These are phyloP conservation scores for Mycena citricolor DNA, from an alignment of 1,284 basidiomycete species.

Conservation along the genomic window DNA sequence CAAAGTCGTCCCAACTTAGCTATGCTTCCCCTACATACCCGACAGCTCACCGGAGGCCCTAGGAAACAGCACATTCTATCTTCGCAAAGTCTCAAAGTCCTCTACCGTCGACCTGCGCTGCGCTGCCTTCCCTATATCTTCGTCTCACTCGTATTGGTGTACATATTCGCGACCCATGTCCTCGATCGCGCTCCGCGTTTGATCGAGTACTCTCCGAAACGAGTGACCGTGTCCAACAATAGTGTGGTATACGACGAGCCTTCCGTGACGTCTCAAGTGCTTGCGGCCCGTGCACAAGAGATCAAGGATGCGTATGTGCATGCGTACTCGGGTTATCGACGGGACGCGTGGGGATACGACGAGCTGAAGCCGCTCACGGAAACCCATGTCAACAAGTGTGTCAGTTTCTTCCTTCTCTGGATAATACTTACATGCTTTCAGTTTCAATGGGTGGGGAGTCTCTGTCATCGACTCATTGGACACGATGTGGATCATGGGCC, in stretches of 20 bases:
- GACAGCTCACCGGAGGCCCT: no score
- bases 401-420: neutral
- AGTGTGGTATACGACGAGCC: no score
- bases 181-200: slow-evolving; percentile 4
- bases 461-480: slow-evolving; percentile 73
- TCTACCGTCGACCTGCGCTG: slow-evolving; percentile 19
- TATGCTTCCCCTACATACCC: no score
- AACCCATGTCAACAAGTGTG: slow-evolving; percentile 18
- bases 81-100: slow-evolving; percentile 11
- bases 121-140: slow-evolving; percentile 19
- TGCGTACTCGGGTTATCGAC: slow-evolving; percentile 19
- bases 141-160: slow-evolving; percentile 9
- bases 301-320: slow-evolving; percentile 18
- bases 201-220: neutral
- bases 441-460: slow-evolving; percentile 55
- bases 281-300: slow-evolving; percentile 11
- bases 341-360: slow-evolving; percentile 19
- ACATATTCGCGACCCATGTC: slow-evolving; percentile 17
- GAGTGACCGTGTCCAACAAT: neutral
- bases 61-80: no score
- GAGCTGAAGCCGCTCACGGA: slow-evolving; percentile 18
- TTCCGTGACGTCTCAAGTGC: no score
- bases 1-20: no score
- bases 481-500: slow-evolving; percentile 65
- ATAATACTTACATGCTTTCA: slow-evolving; percentile 5